phyloP scores from a whole-genome alignment of 2,329 filamentous ascomycete species.

The Elsinoe arachidis region DNA sequence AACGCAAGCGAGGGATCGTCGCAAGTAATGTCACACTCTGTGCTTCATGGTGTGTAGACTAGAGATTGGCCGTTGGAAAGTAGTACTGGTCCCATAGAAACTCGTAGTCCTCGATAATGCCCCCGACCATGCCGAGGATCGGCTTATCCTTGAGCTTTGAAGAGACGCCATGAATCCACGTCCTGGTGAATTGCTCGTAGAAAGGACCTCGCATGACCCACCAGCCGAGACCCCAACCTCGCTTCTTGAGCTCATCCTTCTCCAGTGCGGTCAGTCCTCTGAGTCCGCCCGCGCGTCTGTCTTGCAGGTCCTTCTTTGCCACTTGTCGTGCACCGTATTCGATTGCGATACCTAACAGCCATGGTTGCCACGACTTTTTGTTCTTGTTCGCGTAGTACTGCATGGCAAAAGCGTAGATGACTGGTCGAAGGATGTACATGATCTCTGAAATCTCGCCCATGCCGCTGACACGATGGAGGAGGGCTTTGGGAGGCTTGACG shows the following conservation, averaged over 20 bases:
- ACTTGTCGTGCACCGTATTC: constrained; percentile 88
- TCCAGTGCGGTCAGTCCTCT: constrained; percentile 75
- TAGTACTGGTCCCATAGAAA: constrained; percentile 98
- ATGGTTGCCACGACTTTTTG: constrained; percentile 80
- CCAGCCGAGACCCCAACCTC: constrained; percentile 88
- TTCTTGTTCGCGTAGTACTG: constrained; percentile 63
- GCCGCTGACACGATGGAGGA: constrained; percentile 67
- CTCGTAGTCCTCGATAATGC: constrained; percentile 90
- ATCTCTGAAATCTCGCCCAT: constrained; percentile 78
- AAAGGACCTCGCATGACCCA: constrained; percentile 96
- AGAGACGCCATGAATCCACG: constrained; percentile 60
- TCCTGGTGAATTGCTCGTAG: constrained; percentile 78
- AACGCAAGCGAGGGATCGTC: too few relatives aligned
- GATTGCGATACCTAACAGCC: constrained; percentile 75
- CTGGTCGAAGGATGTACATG: constrained; percentile 82
- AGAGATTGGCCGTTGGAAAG: constrained; percentile 60
- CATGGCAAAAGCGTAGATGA: constrained; percentile 78
- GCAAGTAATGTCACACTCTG: too few relatives aligned
- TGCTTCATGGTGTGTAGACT: not conserved
- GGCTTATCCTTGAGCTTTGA: constrained; percentile 62
- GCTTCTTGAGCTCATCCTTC: constrained; percentile 76
- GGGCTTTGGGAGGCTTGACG: constrained; percentile 80
- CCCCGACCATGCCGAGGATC: constrained; percentile 70
- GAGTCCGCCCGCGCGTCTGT: constrained; percentile 58
- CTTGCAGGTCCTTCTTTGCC: constrained; percentile 55